phyloP scores from a whole-genome alignment of 768 basidiomycete genomes.

The Tulasnella calospora region DNA sequence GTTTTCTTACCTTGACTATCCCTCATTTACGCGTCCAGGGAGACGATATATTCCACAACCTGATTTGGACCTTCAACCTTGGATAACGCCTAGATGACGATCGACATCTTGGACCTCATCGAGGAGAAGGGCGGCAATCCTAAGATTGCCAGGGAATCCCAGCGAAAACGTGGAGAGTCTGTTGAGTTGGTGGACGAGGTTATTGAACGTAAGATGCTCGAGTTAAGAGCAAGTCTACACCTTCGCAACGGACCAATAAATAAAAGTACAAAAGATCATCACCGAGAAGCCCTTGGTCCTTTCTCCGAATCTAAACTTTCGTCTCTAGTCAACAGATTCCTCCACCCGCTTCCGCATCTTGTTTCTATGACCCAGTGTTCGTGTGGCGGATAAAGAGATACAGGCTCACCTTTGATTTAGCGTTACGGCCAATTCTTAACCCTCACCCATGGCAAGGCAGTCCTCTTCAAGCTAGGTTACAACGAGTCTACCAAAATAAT shows the following conservation, averaged over 20 bases:
- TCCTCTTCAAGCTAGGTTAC: too few species aligned
- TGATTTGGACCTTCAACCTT: background rate
- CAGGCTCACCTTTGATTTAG: too few species aligned
- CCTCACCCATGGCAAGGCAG: too few species aligned
- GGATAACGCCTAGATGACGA: constrained; percentile 53
- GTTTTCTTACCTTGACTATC: background rate
- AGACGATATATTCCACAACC: background rate
- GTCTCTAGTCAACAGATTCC: too few species aligned
- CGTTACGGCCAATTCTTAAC: too few species aligned
- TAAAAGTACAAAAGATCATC: too few species aligned
- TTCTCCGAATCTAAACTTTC: too few species aligned
- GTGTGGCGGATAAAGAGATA: too few species aligned
- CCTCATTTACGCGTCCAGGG: background rate
- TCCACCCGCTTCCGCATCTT: too few species aligned
- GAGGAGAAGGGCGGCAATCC: constrained; percentile 89
- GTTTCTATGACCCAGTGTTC: too few species aligned
- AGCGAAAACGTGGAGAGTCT: constrained; percentile 81
- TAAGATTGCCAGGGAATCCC: constrained; percentile 83
- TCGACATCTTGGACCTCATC: constrained; percentile 76
- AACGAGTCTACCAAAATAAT: too few species aligned
- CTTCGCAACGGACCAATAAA: background rate
- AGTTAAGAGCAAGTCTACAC: constrained; percentile 73
- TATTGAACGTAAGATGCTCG: constrained; percentile 85
- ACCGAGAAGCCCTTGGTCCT: too few species aligned
- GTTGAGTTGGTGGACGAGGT: constrained; percentile 94